Evolutionary conservation across 108 stramenopile genomes (phyloP), one percentile per base, ranked within the genome.

Genomic region (Skeletonema marinoi): DNA sequence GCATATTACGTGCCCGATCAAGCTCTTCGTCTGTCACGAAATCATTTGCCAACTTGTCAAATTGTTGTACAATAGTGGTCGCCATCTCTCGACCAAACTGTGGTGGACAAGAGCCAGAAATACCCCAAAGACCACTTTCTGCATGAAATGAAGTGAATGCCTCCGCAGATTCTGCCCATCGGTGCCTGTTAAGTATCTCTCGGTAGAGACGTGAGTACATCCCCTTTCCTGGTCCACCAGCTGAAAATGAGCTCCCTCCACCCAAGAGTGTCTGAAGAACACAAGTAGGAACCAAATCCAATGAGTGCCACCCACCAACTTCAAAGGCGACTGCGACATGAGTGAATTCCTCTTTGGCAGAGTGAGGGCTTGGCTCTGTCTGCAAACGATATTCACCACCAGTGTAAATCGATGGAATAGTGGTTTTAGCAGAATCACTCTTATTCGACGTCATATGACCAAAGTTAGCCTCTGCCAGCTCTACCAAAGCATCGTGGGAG

Each of bases 161-260:
- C 82, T 99, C 97, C 21, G 96, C 93, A 4, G 88, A 79, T 74
- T 99, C 99, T 36, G 94, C 96, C 98, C 97, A 98, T 65, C 79
- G 81, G 73, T 92, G 88, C 35, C 87, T 70, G 78, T 98, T 98
- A 64, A 99, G 81, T 32, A 99, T 96, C 63, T 99, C 94, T 44
- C 96, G 85, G 77, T 99, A 99, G 33, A 99, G 82, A 13, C 98
- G 91, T 25, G 96, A 93, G 81, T 99, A 99, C 98, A 99, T 99
- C 56, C 99, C 99, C 85, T 99, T 99, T 42, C 99, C 99, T 13
- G 99, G 99, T 8, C 99, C 99, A 25, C 99, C 99, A 14, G 99
- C 98, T 2, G 98, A 98, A 81, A 99, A 99, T 46, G 96, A 97
- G 54, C 80, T 87, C 9, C 99, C 99, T 16, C 99, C 99, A 4